A percentile compares a stretch with the other conserved stretches of the same genome.
These are phyloP conservation scores for Penicillium odoratum DNA, from an alignment of 495 filamentous ascomycete species.

Conservation along the genomic window DNA sequence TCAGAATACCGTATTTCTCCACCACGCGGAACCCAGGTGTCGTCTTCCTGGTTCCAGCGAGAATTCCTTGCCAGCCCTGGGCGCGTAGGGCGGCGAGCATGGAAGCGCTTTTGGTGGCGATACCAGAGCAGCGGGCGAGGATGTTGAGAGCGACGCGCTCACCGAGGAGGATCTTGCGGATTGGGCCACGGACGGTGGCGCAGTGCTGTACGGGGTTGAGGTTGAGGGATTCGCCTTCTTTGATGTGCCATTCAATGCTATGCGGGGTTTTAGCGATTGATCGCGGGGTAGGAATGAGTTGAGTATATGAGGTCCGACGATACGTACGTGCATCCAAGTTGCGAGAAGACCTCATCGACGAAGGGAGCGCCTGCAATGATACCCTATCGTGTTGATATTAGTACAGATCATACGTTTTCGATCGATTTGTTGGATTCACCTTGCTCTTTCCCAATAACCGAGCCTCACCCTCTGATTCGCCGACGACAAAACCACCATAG, in stretches of 20 bases:
- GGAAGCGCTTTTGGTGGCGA: conserved; percentile 66
- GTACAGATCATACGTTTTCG: neutral
- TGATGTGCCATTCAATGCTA: conserved; percentile 80
- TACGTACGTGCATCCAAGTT: conserved; percentile 76
- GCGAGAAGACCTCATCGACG: conserved; percentile 89
- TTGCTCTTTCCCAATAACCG: conserved; percentile 84
- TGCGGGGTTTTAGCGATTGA: neutral
- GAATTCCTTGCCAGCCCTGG: conserved; percentile 73
- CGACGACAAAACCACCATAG: conserved; percentile 96
- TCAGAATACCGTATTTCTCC: conserved; percentile 96
- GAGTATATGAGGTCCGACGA: neutral
- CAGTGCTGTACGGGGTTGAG: conserved; percentile 56
- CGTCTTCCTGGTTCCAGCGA: conserved; percentile 96
- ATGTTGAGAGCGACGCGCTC: conserved; percentile 93
- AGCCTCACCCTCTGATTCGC: conserved; percentile 72
- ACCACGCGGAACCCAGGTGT: conserved; percentile 94
- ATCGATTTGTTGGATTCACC: conserved; percentile 32
- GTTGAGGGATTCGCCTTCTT: conserved; percentile 69
- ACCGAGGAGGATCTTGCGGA: conserved; percentile 81
- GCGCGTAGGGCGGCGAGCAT: conserved; percentile 54
- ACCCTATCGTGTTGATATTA: conserved; percentile 50
- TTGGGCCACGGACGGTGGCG: conserved; percentile 85
- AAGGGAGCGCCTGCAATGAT: conserved; percentile 92
- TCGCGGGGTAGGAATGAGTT: neutral
- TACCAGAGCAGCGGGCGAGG: conserved; percentile 87